Evolutionary conservation across 495 filamentous ascomycete species (phyloP).

Genomic region (Penicillium longicatenatum): DNA sequence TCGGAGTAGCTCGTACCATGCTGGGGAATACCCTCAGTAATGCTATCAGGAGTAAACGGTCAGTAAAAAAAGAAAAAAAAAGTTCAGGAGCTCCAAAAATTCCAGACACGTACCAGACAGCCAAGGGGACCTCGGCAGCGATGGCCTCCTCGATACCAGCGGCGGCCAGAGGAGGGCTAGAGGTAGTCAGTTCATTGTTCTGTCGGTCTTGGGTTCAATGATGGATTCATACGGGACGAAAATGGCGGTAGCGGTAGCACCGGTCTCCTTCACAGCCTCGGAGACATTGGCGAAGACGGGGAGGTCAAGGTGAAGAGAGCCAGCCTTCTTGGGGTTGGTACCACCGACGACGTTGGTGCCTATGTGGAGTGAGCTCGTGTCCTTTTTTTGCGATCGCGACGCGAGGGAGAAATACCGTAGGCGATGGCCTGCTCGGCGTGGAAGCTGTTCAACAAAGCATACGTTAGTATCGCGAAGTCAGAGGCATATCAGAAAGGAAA

Average conservation of each 20-base stretch:
- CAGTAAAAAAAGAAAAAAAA: constrained; percentile 12
- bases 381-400: constrained; percentile 19
- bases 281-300: constrained; percentile 90
- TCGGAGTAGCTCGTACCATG: constrained; percentile 63
- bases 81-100: constrained; percentile 19
- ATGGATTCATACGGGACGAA: constrained; percentile 83
- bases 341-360: constrained; percentile 97
- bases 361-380: constrained; percentile 46
- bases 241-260: constrained; percentile 89
- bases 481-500: background rate
- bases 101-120: constrained; percentile 69
- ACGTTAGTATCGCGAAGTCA: constrained; percentile 42
- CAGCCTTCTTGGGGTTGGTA: constrained; percentile 98
- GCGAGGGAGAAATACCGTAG: constrained; percentile 66
- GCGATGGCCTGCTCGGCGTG: constrained; percentile 97
- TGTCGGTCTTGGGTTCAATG: constrained; percentile 1
- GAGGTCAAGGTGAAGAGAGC: constrained; percentile 80
- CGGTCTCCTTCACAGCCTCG: constrained; percentile 89
- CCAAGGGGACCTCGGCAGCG: constrained; percentile 84
- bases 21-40: constrained; percentile 97
- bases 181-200: constrained; percentile 10
- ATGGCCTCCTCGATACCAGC: constrained; percentile 97
- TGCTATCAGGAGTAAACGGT: constrained; percentile 48
- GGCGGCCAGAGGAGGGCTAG: constrained; percentile 85
- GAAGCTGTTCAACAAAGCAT: constrained; percentile 64